phyloP scores from a whole-genome alignment of 208 protist genomes.

The Zelonia costaricensis region DNA sequence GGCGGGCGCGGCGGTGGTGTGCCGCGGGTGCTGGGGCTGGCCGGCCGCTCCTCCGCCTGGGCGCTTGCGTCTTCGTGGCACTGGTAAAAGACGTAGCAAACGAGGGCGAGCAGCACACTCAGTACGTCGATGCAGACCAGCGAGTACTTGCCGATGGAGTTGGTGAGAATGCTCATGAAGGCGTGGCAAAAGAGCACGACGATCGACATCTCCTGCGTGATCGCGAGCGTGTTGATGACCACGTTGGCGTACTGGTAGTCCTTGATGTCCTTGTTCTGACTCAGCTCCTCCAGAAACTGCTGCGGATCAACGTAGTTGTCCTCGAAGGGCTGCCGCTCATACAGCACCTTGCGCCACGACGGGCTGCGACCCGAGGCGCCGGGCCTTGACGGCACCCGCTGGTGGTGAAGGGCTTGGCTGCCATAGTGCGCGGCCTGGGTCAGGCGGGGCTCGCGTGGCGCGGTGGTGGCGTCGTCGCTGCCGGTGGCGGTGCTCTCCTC shows the following conservation, averaged over 20 bases:
- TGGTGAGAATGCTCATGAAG: slow-evolving; percentile 62
- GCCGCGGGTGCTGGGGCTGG: slow-evolving; percentile 21
- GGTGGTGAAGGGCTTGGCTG: not conserved
- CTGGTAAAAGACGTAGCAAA: slow-evolving; percentile 29
- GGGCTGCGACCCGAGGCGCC: slow-evolving; percentile 1
- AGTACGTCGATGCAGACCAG: slow-evolving; percentile 67
- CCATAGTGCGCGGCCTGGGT: not conserved
- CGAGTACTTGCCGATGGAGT: slow-evolving; percentile 31
- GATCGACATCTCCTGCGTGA: slow-evolving; percentile 87
- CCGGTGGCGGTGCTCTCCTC: not conserved
- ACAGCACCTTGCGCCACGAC: slow-evolving; percentile 83
- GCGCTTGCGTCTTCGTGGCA: slow-evolving; percentile 21
- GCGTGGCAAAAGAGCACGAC: slow-evolving; percentile 83
- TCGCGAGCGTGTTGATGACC: slow-evolving; percentile 77
- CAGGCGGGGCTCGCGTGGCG: not conserved
- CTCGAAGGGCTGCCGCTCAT: slow-evolving; percentile 84
- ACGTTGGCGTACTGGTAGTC: slow-evolving; percentile 78
- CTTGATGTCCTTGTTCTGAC: slow-evolving; percentile 77
- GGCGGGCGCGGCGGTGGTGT: slow-evolving; percentile 10
- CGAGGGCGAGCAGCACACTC: slow-evolving; percentile 21
- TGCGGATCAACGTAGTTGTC: slow-evolving; percentile 90
- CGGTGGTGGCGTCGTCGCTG: not conserved
- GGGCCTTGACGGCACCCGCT: slow-evolving; percentile 9
- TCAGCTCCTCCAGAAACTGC: slow-evolving; percentile 81
- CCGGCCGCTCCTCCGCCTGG: slow-evolving; percentile 16